Percentiles rank a stretch among this genome's conserved stretches.
Conservation (phyloP, 2,329 filamentous ascomycete genomes). For the Monilinia laxa region DNA sequence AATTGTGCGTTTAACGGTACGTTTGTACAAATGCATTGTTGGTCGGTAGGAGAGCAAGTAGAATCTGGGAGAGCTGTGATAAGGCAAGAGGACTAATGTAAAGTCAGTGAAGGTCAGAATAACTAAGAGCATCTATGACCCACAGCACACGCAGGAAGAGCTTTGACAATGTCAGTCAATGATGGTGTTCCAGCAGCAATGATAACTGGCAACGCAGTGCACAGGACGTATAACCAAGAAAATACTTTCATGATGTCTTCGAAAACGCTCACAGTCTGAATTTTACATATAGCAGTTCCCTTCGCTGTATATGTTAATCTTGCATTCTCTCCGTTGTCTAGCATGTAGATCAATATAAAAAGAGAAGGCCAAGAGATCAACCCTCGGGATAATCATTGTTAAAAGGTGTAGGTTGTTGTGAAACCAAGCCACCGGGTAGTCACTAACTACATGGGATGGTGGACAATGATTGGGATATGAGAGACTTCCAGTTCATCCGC, state of each 20-base stretch:
- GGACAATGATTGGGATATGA: no score
- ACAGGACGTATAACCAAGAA: constrained; percentile 1
- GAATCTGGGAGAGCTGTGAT: neutral
- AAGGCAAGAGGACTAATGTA: constrained; percentile 11
- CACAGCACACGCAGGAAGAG: constrained; percentile 18
- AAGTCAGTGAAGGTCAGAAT: neutral
- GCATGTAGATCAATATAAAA: neutral
- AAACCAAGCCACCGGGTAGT: no score
- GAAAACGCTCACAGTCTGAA: neutral
- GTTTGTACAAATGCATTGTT: constrained; percentile 21
- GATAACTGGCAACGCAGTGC: constrained; percentile 3
- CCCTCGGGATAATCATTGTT: neutral
- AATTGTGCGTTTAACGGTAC: neutral
- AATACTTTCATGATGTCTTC: constrained; percentile 11
- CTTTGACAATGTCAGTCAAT: neutral
- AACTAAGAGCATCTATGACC: neutral
- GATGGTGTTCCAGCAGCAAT: neutral
- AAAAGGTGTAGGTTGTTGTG: neutral
- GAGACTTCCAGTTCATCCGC: neutral
- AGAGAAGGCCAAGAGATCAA: neutral
- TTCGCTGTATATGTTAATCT: neutral
- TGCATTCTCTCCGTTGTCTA: neutral
- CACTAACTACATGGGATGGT: no score
- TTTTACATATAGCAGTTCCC: neutral
- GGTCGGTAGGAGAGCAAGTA: constrained; percentile 16